Conservation (phyloP, 1,139 yeast genomes). For the Yamadazyma diddensiae region DNA sequence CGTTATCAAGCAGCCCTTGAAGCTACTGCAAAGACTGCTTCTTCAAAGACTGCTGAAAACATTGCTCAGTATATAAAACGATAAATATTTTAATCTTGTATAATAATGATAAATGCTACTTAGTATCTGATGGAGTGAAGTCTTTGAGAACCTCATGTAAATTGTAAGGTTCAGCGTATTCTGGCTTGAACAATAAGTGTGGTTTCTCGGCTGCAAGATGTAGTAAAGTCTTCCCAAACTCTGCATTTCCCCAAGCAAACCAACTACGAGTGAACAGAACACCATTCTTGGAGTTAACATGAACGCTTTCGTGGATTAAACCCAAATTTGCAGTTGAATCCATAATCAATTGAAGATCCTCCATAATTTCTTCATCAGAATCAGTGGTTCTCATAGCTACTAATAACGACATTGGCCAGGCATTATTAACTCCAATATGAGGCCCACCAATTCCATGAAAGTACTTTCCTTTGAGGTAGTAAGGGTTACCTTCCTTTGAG, state of each 20-base stretch:
- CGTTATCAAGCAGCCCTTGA: constrained; percentile 74
- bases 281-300: constrained; percentile 57
- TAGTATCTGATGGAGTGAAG: background rate
- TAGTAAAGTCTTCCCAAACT: constrained; percentile 79
- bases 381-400: constrained; percentile 72
- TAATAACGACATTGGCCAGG: constrained; percentile 89
- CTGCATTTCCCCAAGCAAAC: constrained; percentile 96
- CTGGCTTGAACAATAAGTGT: constrained; percentile 58
- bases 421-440: constrained; percentile 74
- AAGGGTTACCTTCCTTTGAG: constrained; percentile 72
- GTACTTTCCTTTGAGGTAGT: constrained; percentile 56
- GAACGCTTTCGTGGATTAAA: constrained; percentile 78
- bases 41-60: constrained; percentile 65
- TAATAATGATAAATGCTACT: background rate
- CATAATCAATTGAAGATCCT: constrained; percentile 50
- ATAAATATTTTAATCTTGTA: constrained; percentile 9
- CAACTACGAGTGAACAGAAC: constrained; percentile 64
- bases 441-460: constrained; percentile 90
- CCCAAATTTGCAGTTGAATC: constrained; percentile 71
- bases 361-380: constrained; percentile 63
- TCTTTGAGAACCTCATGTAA: constrained; percentile 21
- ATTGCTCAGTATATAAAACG: constrained; percentile 61
- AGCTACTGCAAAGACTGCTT: constrained; percentile 56
- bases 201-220: constrained; percentile 76
- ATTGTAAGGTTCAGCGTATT: constrained; percentile 29